A percentile compares a stretch with the other conserved stretches of the same genome.
These are phyloP conservation scores for Boletales sp. DNA, from an alignment of 768 basidiomycete genomes.

Conservation along the genomic window DNA sequence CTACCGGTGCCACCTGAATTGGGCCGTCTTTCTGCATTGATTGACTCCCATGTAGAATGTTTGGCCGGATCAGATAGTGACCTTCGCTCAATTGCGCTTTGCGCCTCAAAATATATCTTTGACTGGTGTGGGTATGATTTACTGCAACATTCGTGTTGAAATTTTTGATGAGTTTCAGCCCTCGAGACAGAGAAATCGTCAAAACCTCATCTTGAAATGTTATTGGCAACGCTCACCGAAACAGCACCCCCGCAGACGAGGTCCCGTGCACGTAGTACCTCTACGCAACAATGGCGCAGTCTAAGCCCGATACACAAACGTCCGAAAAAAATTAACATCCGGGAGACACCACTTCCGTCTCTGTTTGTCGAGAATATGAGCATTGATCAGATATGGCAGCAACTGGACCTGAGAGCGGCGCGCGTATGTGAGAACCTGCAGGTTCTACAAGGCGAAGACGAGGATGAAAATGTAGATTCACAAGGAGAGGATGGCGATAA, in stretches of 20 bases:
- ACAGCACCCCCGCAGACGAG: constrained; percentile 70
- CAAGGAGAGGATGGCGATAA: constrained; percentile 9
- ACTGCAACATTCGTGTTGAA: background rate
- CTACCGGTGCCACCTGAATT: constrained; percentile 40
- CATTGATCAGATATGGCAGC: constrained; percentile 89
- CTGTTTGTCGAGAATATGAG: constrained; percentile 79
- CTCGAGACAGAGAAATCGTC: constrained; percentile 66
- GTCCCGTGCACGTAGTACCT: constrained; percentile 49
- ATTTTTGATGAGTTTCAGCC: constrained; percentile 38
- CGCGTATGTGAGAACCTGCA: constrained; percentile 69
- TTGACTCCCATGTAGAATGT: constrained; percentile 52
- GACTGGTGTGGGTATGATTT: constrained; percentile 56
- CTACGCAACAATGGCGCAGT: constrained; percentile 39
- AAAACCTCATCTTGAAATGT: constrained; percentile 55
- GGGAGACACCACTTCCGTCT: constrained; percentile 68
- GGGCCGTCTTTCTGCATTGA: constrained; percentile 45
- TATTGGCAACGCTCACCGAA: constrained; percentile 68
- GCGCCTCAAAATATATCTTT: constrained; percentile 72
- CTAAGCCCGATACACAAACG: constrained; percentile 34
- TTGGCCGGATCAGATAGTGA: constrained; percentile 53
- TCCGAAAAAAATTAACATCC: constrained; percentile 33
- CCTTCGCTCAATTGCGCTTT: constrained; percentile 54
- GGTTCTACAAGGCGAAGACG: constrained; percentile 54
- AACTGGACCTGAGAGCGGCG: constrained; percentile 78
- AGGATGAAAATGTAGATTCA: constrained; percentile 27